Conservation (phyloP, 2,329 filamentous ascomycete genomes). For the Dactylonectria estremocensis region DNA sequence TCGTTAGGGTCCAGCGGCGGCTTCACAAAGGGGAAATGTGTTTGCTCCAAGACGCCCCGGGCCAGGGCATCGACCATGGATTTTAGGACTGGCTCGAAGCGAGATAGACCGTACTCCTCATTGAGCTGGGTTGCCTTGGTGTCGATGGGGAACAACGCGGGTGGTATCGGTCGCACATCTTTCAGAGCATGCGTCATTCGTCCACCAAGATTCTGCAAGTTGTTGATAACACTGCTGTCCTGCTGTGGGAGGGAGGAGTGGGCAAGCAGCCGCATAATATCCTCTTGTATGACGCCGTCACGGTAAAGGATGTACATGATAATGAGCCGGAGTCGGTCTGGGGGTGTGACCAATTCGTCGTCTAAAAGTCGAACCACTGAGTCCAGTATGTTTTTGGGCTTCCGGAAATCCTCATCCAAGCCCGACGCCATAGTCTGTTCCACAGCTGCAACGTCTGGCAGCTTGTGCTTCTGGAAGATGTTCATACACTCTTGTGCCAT, state of each 20-base stretch:
- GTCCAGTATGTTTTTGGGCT: constrained; percentile 90
- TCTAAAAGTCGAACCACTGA: constrained; percentile 91
- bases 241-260: constrained; percentile 85
- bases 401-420: constrained; percentile 91
- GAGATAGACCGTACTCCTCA: constrained; percentile 88
- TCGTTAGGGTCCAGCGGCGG: constrained; percentile 76
- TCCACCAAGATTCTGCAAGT: constrained; percentile 86
- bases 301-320: constrained; percentile 89
- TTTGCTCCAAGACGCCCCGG: constrained; percentile 76
- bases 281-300: constrained; percentile 86
- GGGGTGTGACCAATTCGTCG: constrained; percentile 79
- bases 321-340: constrained; percentile 88
- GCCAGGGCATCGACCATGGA: constrained; percentile 84
- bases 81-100: constrained; percentile 87
- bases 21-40: constrained; percentile 80
- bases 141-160: constrained; percentile 82
- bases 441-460: constrained; percentile 87
- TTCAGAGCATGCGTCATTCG: constrained; percentile 79
- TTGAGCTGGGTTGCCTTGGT: constrained; percentile 66
- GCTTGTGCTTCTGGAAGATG: constrained; percentile 86
- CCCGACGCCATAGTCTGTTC: constrained; percentile 95
- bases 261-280: constrained; percentile 86
- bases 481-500: constrained; percentile 99
- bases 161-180: constrained; percentile 77
- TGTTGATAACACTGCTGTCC: constrained; percentile 81